Base-by-base conservation (phyloP, 805 yeast species). In the Myxozyma udenii region DNA sequence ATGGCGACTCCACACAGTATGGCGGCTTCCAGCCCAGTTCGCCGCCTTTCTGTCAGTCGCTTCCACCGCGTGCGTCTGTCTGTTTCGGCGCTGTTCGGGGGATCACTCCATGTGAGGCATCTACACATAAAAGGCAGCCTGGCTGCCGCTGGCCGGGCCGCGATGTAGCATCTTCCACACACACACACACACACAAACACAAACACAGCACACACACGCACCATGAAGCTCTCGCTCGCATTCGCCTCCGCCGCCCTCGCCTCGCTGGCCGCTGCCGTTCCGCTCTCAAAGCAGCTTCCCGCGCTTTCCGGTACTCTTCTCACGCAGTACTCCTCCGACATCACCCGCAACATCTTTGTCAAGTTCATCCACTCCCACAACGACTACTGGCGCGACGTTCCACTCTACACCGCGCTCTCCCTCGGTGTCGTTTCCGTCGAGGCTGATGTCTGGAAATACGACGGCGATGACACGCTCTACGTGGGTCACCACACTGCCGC, bases 401-500 rank as follows among this genome's bases (percentile, higher is more conserved):
- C 83, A 4, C 65, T 79, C 4, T 63, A 73, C 39, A 76, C 72
- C 46, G 83, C 83, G 1, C 64, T 78, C 32, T 65, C 71, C 18
- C 62, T 62, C 22, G 83, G 83, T 1, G 74, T 71, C 39, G 69
- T 64, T 51, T 76, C 81, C 28, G 73, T 79, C 18, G 84, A 79
- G 61, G 78, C 78, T 21, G 84, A 79, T 60, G 71, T 79, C 19
- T 79, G 83, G 83, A 65, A 63, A 43, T 76, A 75, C 47, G 66
- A 68, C 3, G 61, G 67, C 3, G 66, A 68, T 6, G 62, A 66
- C 3, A 53, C 57, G 11, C 62, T 68, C 41, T 73, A 73, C 37
- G 65, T 50, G 32, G 88, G 88, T 1, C 90, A 85, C 63, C 77
- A 77, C 51, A 69, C 71, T 49, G 69, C 70, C 4, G 74, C 74